Conservation (phyloP, 768 basidiomycete genomes). For the Suillus subalutaceus region DNA sequence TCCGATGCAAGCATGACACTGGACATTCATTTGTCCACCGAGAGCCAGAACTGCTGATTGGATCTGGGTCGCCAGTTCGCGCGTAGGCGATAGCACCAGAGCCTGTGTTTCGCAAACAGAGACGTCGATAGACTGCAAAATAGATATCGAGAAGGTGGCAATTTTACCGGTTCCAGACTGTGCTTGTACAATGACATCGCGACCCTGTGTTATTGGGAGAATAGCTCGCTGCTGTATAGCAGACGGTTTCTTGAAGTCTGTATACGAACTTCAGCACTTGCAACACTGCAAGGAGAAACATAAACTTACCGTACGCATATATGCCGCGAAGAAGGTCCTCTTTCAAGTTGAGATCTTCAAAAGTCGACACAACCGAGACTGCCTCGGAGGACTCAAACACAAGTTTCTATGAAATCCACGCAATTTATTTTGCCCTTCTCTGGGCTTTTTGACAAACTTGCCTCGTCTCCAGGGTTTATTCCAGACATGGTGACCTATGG, state of each 20-base stretch:
- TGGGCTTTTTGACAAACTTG: constrained; percentile 36
- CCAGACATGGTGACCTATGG: constrained; percentile 67
- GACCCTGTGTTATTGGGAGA: constrained; percentile 90
- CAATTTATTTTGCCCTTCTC: constrained; percentile 6
- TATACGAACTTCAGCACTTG: constrained; percentile 10
- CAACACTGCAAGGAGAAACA: constrained; percentile 2
- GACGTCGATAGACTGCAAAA: constrained; percentile 96
- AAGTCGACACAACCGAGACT: constrained; percentile 85
- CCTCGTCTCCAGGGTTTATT: constrained; percentile 87
- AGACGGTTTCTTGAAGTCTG: constrained; percentile 97
- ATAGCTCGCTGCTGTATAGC: constrained; percentile 99
- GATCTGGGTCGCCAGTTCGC: constrained; percentile 98
- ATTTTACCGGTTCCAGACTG: constrained; percentile 99
- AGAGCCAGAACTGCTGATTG: constrained; percentile 95
- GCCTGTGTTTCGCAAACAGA: constrained; percentile 95
- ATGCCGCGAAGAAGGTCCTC: constrained; percentile 95
- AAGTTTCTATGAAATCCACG: constrained; percentile 62
- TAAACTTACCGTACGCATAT: constrained; percentile 88
- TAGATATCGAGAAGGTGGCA: constrained; percentile 97
- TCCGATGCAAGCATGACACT: constrained; percentile 98
- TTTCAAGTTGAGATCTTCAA: constrained; percentile 90
- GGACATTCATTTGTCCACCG: constrained; percentile 99
- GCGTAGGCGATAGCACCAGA: constrained; percentile 95
- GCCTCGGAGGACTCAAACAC: constrained; percentile 95
- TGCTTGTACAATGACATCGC: constrained; percentile 98